Evolutionary conservation across 192 early-diverging fungal genomes (phyloP).

Genomic region (Paraglomus brasilianum): DNA sequence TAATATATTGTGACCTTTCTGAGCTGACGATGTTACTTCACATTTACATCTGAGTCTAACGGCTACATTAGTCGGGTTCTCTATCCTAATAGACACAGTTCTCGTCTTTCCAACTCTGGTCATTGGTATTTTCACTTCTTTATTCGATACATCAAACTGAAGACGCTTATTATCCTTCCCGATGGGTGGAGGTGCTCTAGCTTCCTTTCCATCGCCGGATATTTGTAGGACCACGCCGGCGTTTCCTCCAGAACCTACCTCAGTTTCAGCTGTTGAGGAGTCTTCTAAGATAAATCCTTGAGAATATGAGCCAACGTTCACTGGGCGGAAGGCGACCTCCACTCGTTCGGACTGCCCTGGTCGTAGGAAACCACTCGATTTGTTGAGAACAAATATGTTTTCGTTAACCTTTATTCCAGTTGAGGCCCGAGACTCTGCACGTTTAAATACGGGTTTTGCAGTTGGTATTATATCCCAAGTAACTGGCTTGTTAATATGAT

Average conservation of each 20-base stretch:
- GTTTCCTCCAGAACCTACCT: too few species aligned
- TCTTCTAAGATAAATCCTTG: constrained; percentile 25
- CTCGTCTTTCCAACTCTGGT: constrained; percentile 15
- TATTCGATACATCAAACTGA: constrained; percentile 15
- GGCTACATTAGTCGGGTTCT: constrained; percentile 1
- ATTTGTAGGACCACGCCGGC: constrained; percentile 7
- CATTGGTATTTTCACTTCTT: neutral
- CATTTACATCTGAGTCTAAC: constrained; percentile 17
- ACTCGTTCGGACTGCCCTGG: constrained; percentile 22
- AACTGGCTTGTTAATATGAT: neutral
- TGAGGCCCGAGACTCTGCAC: neutral
- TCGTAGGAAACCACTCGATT: constrained; percentile 1
- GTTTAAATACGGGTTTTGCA: constrained; percentile 7
- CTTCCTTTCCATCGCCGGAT: neutral
- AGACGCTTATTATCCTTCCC: neutral
- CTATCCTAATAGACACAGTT: constrained; percentile 18
- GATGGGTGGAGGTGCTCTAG: neutral
- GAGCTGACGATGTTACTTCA: constrained; percentile 10
- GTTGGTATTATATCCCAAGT: constrained; percentile 1
- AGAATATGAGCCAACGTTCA: constrained; percentile 13
- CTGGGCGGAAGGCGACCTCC: constrained; percentile 16
- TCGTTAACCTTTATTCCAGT: constrained; percentile 3
- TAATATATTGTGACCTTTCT: constrained; percentile 12
- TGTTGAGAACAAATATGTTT: neutral
- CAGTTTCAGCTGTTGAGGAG: neutral